Evolutionary conservation across 345 rosid species (phyloP).

Genomic region (Euphorbia tirucalli): DNA sequence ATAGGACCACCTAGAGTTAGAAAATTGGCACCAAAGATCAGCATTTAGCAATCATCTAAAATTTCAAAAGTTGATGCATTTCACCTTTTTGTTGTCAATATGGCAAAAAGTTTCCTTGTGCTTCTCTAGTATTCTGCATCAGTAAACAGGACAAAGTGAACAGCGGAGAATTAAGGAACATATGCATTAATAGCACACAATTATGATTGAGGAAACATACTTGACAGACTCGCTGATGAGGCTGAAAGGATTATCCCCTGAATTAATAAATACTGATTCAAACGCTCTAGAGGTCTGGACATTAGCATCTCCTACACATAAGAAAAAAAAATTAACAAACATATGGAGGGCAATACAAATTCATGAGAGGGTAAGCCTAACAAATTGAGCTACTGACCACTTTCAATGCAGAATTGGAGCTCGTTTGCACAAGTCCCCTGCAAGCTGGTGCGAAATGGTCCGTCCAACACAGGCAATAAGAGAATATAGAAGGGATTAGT

Average conservation of each 20-base stretch:
- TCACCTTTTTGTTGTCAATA: slow-evolving; percentile 56
- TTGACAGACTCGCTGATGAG: slow-evolving; percentile 53
- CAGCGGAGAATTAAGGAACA: neutral
- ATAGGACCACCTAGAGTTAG: slow-evolving; percentile 9
- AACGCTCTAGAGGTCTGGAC: slow-evolving; percentile 35
- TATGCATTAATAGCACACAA: neutral
- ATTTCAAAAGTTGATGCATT: neutral
- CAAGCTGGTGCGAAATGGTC: slow-evolving; percentile 49
- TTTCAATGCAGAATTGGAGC: slow-evolving; percentile 60
- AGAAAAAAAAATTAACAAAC: neutral
- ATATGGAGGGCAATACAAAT: neutral
- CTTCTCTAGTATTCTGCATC: slow-evolving; percentile 50
- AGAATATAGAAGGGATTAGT: slow-evolving; percentile 36
- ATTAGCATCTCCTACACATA: slow-evolving; percentile 43
- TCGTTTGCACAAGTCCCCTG: slow-evolving; percentile 53
- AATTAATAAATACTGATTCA: slow-evolving; percentile 51
- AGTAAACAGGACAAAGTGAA: neutral
- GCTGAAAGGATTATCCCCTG: slow-evolving; percentile 58
- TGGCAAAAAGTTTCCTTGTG: slow-evolving; percentile 55
- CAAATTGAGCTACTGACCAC: slow-evolving; percentile 33
- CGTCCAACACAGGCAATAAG: slow-evolving; percentile 55
- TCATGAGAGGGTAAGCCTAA: neutral
- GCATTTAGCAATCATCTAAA: neutral
- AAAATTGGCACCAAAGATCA: neutral
- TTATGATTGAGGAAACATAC: slow-evolving; percentile 24